phyloP scores from a whole-genome alignment of 306 rosid genomes.

The Benincasa hispida region DNA sequence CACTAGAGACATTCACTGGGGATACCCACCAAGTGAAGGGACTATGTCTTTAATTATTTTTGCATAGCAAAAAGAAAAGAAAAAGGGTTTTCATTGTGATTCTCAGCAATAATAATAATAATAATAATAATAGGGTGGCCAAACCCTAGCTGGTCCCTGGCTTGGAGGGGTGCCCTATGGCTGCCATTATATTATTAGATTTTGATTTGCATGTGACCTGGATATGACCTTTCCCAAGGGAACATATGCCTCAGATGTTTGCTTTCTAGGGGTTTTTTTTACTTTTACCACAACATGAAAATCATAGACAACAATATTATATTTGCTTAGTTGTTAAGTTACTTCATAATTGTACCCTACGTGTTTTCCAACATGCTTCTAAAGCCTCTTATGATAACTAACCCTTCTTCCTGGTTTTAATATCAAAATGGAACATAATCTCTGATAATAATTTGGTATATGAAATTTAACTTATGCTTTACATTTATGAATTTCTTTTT shows the following conservation, averaged over 20 bases:
- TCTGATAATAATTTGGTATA: too few relatives aligned
- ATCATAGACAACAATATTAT: neutral
- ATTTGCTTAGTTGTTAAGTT: neutral
- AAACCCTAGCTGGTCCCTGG: neutral
- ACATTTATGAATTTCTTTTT: too few relatives aligned
- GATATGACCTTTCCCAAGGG: neutral
- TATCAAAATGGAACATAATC: too few relatives aligned
- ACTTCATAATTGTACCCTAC: too few relatives aligned
- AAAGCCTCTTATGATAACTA: too few relatives aligned
- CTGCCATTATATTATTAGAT: conserved; percentile 1
- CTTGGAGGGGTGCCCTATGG: neutral
- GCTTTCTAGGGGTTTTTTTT: conserved; percentile 1
- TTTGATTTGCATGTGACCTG: neutral
- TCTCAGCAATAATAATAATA: neutral
- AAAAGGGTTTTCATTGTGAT: neutral
- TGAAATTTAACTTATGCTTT: too few relatives aligned
- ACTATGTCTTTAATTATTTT: neutral
- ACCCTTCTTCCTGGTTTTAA: too few relatives aligned
- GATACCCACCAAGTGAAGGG: conserved; percentile 1
- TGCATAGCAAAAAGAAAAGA: neutral
- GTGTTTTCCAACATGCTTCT: neutral
- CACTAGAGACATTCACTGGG: conserved; percentile 7
- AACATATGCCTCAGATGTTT: conserved; percentile 7
- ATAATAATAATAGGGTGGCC: neutral
- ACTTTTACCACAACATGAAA: neutral